Percentiles rank a stretch among this genome's conserved stretches.
Conservation (phyloP, 371 early-diverging fungal genomes). For the Batkoa obscura region DNA sequence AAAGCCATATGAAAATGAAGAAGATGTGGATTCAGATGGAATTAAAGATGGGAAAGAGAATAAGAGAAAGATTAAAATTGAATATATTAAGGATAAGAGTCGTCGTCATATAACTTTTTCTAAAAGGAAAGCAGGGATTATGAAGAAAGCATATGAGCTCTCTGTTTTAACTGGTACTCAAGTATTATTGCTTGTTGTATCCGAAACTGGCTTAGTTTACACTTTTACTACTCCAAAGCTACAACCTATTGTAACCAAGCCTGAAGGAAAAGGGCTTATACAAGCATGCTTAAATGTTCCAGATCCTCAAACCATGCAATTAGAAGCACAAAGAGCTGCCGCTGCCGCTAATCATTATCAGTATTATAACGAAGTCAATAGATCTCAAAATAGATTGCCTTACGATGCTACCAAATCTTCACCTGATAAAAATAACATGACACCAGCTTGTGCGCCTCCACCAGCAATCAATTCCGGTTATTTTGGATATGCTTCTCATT, state of each 20-base stretch:
- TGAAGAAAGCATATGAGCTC: constrained; percentile 98
- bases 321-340: not conserved
- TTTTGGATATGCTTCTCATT: too few species aligned
- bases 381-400: too few species aligned
- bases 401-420: too few species aligned
- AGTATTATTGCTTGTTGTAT: constrained; percentile 86
- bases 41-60: constrained; percentile 27
- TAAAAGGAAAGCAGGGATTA: constrained; percentile 97
- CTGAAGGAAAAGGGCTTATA: constrained; percentile 86
- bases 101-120: constrained; percentile 94
- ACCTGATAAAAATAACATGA: too few species aligned
- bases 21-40: constrained; percentile 10
- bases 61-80: constrained; percentile 91
- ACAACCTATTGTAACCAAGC: constrained; percentile 83
- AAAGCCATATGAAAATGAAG: not conserved
- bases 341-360: too few species aligned
- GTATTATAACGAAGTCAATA: too few species aligned
- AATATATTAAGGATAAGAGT: constrained; percentile 90
- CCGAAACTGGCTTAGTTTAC: constrained; percentile 95
- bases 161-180: constrained; percentile 93
- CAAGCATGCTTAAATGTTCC: constrained; percentile 85
- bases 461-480: too few species aligned
- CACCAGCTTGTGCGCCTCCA: too few species aligned
- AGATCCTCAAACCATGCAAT: constrained; percentile 22
- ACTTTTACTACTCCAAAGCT: constrained; percentile 96